Conservation (phyloP, 2,329 filamentous ascomycete species). For the Ophiostoma pallidulum region DNA sequence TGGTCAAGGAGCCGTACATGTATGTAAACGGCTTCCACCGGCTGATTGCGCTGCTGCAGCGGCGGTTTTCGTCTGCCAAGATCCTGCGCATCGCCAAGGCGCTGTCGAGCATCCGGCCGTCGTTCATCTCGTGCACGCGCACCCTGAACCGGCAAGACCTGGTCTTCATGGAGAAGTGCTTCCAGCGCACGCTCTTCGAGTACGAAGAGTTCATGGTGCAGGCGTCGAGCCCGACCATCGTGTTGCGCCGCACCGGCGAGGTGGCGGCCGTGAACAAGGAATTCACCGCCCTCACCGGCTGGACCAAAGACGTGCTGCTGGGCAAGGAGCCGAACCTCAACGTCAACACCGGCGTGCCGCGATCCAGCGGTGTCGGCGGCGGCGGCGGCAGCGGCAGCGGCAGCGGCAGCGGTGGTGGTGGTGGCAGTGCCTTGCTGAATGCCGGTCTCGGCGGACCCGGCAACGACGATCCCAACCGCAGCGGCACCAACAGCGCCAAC, state of each 20-base stretch:
- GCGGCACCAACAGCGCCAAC: constrained; percentile 34
- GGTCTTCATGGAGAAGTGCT: constrained; percentile 95
- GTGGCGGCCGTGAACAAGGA: constrained; percentile 95
- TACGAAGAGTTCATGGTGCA: constrained; percentile 89
- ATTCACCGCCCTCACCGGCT: constrained; percentile 90
- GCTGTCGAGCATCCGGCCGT: constrained; percentile 80
- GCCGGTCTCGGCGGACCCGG: too few relatives aligned
- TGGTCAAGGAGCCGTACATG: constrained; percentile 81
- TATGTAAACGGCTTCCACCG: constrained; percentile 88
- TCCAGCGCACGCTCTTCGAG: constrained; percentile 85
- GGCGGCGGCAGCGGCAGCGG: constrained; percentile 21
- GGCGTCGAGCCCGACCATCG: constrained; percentile 81
- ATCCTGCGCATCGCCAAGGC: constrained; percentile 77
- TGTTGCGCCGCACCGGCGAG: constrained; percentile 85
- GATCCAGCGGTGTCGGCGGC: constrained; percentile 25
- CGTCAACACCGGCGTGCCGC: constrained; percentile 55
- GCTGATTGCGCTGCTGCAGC: constrained; percentile 69
- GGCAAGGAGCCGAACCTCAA: constrained; percentile 84
- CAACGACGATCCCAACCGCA: background rate
- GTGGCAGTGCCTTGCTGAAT: background rate
- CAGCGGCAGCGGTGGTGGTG: constrained; percentile 18
- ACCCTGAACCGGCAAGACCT: constrained; percentile 83
- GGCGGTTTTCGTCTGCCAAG: constrained; percentile 68
- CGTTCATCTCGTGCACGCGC: constrained; percentile 84
- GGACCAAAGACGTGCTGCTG: constrained; percentile 81